Evolutionary conservation across 768 basidiomycete genomes (phyloP), one percentile per base, ranked within the genome.

Genomic region (Rhizopogon vulgaris): DNA sequence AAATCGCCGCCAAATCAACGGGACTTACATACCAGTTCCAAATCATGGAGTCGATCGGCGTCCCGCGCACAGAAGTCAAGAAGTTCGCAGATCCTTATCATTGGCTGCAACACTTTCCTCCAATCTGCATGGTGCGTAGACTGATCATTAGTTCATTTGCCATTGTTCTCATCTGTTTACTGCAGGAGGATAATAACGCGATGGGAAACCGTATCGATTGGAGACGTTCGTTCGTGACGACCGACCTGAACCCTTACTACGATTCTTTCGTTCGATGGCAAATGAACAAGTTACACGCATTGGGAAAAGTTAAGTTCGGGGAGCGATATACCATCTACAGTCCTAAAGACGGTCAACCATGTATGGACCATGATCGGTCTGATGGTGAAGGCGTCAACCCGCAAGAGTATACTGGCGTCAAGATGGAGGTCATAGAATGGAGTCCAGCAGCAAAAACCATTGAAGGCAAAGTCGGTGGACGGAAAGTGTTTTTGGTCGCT

Each of bases 231-330:
- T 97, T 99, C 75, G 68, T 97, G 57, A 98, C 96, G 0, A 97
- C 96, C 24, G 87, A 93, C 48, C 84, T 85, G 18, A 99, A 99
- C 69, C 96, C 94, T 1, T 99, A 95, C 72, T 99, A 92, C 66
- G 96, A 99, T 69, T 71, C 88, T 2, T 98, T 99, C 64, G 91
- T 99, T 43, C 85, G 94, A 32, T 99, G 96, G 96, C 96, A 99
- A 65, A 84, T 93, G 69, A 97, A 95, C 76, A 93, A 90, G 66
- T 78, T 98, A 8, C 78, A 91, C 70, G 75, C 73, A 39, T 76
- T 93, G 42, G 87, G 88, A 32, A 94, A 94, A 72, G 91, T 99
- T 76, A 96, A 95, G 71, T 99, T 97, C 64, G 96, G 96, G 45
- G 90, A 96, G 70, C 85, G 96, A 40, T 95, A 97, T 69, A 99